Base-by-base conservation (phyloP, 345 rosid species). In the Euclidium syriacum region DNA sequence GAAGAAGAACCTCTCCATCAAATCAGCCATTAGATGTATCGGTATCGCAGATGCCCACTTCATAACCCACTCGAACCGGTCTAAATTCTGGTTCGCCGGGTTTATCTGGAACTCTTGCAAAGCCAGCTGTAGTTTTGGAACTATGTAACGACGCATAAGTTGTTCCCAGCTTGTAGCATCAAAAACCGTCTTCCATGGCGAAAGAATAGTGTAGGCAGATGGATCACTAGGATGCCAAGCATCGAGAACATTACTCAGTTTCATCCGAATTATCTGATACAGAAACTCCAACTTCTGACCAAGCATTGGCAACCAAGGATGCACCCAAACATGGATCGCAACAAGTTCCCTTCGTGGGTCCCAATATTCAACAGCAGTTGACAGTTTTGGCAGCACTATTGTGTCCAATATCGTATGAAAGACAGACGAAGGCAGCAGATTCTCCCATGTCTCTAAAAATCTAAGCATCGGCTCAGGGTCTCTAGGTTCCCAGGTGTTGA, bases 391-490 rank as follows among this genome's bases (percentile, higher is more conserved):
- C 79, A 87, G 58, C 46, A 92, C 85, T 34, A 92, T 73, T 4
- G 70, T 75, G 72, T 81, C 84, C 62, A 85, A 61, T 43, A 87
- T 81, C 51, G 81, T 78, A 8, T 85, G 81, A 19, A 74, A 66
- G 52, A 87, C 81, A 25, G 95, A 78, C 46, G 82, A 52, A 9
- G 97, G 97, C 27, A 94, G 67, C 58, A 84, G 52, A 61, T 69
- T 80, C 47, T 92, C 94, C 96, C 98, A 92, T 4, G 80, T 72
- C 70, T 92, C 97, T 65, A 89, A 60, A 55, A 94, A 90, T 58
- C 80, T 84, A 52, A 94, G 95, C 97, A 94, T 94, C 6, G 97
- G 91, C 71, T 94, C 97, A 30, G 95, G 95, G 61, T 87, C 86
- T 75, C 97, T 79, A 17, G 95, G 83, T 68, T 90, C 95, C 99